Evolutionary conservation across 73 alveolate genomes (phyloP).

Genomic region (Paramecium tetraurelia): DNA sequence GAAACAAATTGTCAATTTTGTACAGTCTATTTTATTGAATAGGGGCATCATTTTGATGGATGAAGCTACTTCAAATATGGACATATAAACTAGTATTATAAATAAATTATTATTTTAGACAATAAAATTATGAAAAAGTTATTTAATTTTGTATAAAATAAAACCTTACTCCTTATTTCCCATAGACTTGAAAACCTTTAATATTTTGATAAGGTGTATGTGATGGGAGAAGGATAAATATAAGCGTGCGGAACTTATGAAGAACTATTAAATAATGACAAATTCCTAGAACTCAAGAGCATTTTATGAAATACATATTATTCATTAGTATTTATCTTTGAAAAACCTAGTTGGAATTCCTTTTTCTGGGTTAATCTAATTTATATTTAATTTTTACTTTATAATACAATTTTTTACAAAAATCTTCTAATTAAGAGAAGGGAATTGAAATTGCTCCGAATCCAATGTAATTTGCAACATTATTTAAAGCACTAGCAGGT

Average conservation of each 20-base stretch:
- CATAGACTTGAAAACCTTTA: slow-evolving; percentile 73
- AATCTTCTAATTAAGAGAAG: background rate
- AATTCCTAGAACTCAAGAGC: background rate
- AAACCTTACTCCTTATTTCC: slow-evolving; percentile 67
- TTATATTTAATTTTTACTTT: background rate
- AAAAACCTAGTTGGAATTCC: background rate
- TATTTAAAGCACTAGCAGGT: background rate
- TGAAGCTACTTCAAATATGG: slow-evolving; percentile 81
- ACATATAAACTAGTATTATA: slow-evolving; percentile 47
- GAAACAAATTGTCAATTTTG: slow-evolving; percentile 68
- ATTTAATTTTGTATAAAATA: slow-evolving; percentile 62
- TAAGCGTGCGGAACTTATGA: slow-evolving; percentile 69
- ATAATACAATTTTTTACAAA: background rate
- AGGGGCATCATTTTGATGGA: slow-evolving; percentile 68
- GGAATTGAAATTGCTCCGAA: background rate
- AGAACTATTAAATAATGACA: slow-evolving; percentile 1
- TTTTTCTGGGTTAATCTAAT: background rate
- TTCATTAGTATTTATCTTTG: background rate
- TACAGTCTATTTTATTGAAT: slow-evolving; percentile 65
- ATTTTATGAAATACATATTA: background rate
- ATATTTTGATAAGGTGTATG: slow-evolving; percentile 69
- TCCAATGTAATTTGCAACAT: background rate
- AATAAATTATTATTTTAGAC: background rate
- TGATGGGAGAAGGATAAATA: slow-evolving; percentile 75
- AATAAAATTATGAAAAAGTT: slow-evolving; percentile 5